Conservation (phyloP, 202 grass and related monocot genomes). For the Digitaria exilis region DNA sequence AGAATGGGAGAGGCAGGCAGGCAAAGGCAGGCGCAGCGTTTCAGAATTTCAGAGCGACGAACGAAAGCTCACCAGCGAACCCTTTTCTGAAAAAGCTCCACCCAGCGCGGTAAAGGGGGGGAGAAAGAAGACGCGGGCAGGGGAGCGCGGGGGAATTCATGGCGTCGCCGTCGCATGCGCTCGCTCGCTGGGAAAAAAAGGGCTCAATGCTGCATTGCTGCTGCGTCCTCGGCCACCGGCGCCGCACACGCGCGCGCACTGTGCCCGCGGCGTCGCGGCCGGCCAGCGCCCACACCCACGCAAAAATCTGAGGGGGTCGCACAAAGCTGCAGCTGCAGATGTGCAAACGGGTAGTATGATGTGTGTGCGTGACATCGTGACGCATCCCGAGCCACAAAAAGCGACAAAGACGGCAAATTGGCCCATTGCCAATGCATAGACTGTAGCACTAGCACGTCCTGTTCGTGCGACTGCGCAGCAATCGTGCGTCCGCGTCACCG, state of each 20-base stretch:
- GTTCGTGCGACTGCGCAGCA: background rate
- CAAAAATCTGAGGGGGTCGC: background rate
- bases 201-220: too few relatives aligned
- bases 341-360: background rate
- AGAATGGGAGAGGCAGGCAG: slow-evolving; percentile 15
- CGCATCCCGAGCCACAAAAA: slow-evolving; percentile 26
- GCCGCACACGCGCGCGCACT: background rate
- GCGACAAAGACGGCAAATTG: slow-evolving; percentile 2
- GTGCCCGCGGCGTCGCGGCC: background rate
- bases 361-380: background rate
- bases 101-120: background rate
- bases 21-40: slow-evolving; percentile 3
- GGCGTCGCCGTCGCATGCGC: background rate
- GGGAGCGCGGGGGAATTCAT: background rate
- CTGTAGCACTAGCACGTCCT: background rate
- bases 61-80: slow-evolving; percentile 29
- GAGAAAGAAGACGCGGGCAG: too few relatives aligned
- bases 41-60: background rate
- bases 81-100: slow-evolving; percentile 32
- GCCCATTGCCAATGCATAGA: background rate
- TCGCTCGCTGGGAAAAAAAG: background rate
- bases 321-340: slow-evolving; percentile 21
- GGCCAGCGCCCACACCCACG: background rate
- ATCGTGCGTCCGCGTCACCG: background rate
- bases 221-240: background rate